These are phyloP conservation scores for Noccaea caerulescens DNA, from an alignment of 345 rosid genomes.

Conservation along the genomic window DNA sequence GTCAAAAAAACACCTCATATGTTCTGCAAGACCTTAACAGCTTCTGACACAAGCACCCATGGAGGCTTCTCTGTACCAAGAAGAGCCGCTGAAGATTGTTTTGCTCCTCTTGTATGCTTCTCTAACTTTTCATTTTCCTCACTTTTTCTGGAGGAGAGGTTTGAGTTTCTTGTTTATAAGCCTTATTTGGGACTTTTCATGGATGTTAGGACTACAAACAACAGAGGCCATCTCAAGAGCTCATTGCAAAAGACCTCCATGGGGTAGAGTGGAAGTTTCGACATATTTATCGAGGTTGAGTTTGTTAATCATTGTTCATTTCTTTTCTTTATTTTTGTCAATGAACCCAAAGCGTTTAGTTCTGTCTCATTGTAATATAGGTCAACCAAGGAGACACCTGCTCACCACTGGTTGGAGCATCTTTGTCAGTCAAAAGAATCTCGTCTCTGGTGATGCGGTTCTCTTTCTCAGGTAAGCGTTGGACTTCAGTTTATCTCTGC, in stretches of 20 bases:
- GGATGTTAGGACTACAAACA: constrained; percentile 75
- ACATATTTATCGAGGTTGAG: constrained; percentile 78
- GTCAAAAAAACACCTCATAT: constrained; percentile 73
- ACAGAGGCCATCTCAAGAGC: constrained; percentile 92
- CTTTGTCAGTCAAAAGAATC: constrained; percentile 90
- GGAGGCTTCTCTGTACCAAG: constrained; percentile 95
- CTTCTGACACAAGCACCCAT: constrained; percentile 94
- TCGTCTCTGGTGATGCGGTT: constrained; percentile 92
- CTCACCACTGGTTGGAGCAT: constrained; percentile 98
- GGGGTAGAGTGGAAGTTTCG: constrained; percentile 91
- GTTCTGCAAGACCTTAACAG: constrained; percentile 90
- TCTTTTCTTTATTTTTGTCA: constrained; percentile 10
- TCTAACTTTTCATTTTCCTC: neutral
- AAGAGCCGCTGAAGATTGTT: constrained; percentile 91
- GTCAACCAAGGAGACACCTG: constrained; percentile 98
- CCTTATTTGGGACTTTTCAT: neutral
- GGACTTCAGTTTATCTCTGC: constrained; percentile 12
- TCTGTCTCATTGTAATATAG: constrained; percentile 49
- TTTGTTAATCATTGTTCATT: constrained; percentile 11
- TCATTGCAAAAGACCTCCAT: constrained; percentile 84
- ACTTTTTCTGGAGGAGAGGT: neutral
- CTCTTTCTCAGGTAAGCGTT: constrained; percentile 75
- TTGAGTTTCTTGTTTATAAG: constrained; percentile 17
- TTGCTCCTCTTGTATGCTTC: constrained; percentile 69
- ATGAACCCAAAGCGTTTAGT: constrained; percentile 9